Base-by-base conservation (phyloP, 352 stramenopile species). In the Elongisporangium prolatum region DNA sequence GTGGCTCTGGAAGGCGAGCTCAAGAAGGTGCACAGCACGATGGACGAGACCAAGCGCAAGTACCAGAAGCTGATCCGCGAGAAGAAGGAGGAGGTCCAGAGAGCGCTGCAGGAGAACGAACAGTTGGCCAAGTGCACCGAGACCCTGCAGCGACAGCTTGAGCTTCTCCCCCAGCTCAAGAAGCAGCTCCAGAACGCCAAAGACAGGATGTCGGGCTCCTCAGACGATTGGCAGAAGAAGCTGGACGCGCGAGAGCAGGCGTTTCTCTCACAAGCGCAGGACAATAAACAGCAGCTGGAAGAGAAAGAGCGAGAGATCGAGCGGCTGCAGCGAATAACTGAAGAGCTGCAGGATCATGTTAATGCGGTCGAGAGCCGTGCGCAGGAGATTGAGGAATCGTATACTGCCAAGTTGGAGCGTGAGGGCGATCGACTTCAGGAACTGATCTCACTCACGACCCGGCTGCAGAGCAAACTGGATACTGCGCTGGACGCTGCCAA, bases 181-280 rank as follows among this genome's bases (percentile, higher is more conserved):
- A 80, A 69, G 54, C 69, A 80, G 44, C 59, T 88, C 13, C 69
- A 86, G 22, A 69, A 70, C 22, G 60, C 74, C 8, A 77, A 80
- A 22, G 74, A 81, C 47, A 82, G 80, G 40, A 66, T 68, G 22
- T 64, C 60, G 2, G 60, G 67, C 4, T 61, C 60, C 20, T 58
- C 49, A 11, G 54, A 61, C n/a, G 49, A 52, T 16, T 66, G 56
- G 61, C 58, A 67, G 21, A 61, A 61, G 21, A 70, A 68, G 25
- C 59, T 66, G 18, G 54, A 66, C 38, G 48, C 74, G 38, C 75
- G 78, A 18, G 66, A 85, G 9, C 60, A 88, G 57, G 74, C 69
- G 2, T 86, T 88, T 54, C 51, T 88, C 49, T 68, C 69, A 7
- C 69, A 88, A 52, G 78, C 85, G 28, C 65, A 75, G 22, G 70